Evolutionary conservation across 2,329 filamentous ascomycete genomes (phyloP), one percentile per base, ranked within the genome.

Genomic region (Aureobasidium namibiae): DNA sequence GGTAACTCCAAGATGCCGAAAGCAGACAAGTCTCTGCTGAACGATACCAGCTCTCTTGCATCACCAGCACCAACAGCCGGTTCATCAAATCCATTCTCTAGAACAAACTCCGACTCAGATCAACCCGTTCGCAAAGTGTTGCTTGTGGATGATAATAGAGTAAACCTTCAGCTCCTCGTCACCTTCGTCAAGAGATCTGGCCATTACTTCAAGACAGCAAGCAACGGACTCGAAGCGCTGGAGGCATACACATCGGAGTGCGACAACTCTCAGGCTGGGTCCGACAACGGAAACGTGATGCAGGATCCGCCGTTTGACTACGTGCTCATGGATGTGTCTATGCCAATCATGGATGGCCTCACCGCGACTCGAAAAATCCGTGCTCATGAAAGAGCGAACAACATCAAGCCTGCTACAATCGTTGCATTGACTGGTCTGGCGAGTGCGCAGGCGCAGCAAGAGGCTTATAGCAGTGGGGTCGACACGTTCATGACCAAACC

Each of bases 161-260:
- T 66, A 46, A 68, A 67, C 36, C 59, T 64, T 8, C 50, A 63
- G 8, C 38, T 64, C 5, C 56, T 63, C 1, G 59, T 59, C 1
- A 64, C 61, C 1, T 64, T 60, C 45, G 56, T 62, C 24, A 39
- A 48, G 50, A 60, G 36, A n/a, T 23, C n/a, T n/a, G 49, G 49
- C 9, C 59, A 60, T 14, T 18, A 18, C 3, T 56, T 49, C 33
- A 48, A 26, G 34, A 71, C 70, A 26, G 77, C 76, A 1, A 64
- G 65, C 29, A 72, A 79, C 61, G 78, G 77, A 3, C 68, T 74
- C 0, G 72, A 78, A 61, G 78, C 77, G 2, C 71, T 80, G 0
- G 66, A 75, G 8, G 67, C 67, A 29, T 75, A 74, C 44, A 68
- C 33, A 16, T 36, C 46, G 0, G n/a, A 59, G 21, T 59, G 48